These are phyloP conservation scores for Suillus hirtellus DNA, from an alignment of 768 basidiomycete genomes.

Conservation along the genomic window DNA sequence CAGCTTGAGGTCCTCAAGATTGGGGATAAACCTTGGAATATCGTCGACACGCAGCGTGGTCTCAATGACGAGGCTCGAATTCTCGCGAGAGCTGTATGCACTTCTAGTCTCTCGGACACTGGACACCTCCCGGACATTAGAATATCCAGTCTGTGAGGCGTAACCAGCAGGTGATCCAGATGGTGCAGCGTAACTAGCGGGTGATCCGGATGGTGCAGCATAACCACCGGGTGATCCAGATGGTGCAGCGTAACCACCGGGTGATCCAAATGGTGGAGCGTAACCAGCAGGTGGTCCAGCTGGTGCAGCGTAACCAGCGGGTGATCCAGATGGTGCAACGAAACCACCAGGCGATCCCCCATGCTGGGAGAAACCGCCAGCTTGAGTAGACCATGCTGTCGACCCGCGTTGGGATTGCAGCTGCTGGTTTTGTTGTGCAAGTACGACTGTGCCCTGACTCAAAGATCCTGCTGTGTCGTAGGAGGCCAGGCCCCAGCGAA, in stretches of 20 bases:
- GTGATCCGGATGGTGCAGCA: too few relatives aligned
- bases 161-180: too few relatives aligned
- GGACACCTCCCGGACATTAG: neutral
- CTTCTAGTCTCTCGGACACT: neutral
- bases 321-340: neutral
- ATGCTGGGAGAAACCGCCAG: constrained; percentile 22
- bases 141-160: neutral
- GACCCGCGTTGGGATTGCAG: constrained; percentile 11
- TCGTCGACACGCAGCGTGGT: constrained; percentile 6
- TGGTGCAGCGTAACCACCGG: too few relatives aligned
- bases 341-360: neutral
- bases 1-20: constrained; percentile 10
- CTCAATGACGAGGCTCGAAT: neutral
- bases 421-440: constrained; percentile 21
- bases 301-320: neutral
- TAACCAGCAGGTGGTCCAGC: neutral
- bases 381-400: constrained; percentile 7
- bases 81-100: neutral
- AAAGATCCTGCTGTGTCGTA: constrained; percentile 14
- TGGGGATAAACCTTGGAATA: constrained; percentile 13
- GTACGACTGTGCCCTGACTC: constrained; percentile 31
- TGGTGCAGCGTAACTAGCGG: too few relatives aligned
- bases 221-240: too few relatives aligned
- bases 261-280: too few relatives aligned
- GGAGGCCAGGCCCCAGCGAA: constrained; percentile 9